phyloP scores from a whole-genome alignment of 1,139 yeast species.

The Fermentozyma sake region DNA sequence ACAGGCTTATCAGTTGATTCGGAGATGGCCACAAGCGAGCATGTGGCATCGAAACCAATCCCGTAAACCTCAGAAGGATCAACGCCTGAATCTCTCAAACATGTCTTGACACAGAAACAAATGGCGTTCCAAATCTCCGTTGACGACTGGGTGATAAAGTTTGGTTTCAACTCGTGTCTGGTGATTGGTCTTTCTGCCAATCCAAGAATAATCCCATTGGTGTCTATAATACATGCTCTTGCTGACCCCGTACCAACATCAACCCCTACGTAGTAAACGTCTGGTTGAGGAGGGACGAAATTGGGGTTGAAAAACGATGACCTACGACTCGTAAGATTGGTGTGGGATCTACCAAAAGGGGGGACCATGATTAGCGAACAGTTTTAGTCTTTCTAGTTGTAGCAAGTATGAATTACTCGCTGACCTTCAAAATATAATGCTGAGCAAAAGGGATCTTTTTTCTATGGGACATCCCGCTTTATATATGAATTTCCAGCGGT shows the following conservation, averaged over 20 bases:
- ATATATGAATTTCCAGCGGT: too few species aligned
- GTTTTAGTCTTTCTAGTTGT: too few species aligned
- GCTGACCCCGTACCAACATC: conserved; percentile 99
- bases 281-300: conserved; percentile 42
- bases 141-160: conserved; percentile 76
- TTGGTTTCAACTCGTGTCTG: conserved; percentile 69
- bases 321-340: conserved; percentile 37
- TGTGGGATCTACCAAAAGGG: conserved; percentile 23
- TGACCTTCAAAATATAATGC: too few species aligned
- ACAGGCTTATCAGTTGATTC: conserved; percentile 66
- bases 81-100: conserved; percentile 69
- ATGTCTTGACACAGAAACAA: conserved; percentile 73
- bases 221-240: conserved; percentile 86
- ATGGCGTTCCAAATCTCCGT: conserved; percentile 92
- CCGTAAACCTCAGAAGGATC: conserved; percentile 69
- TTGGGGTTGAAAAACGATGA: conserved; percentile 37
- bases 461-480: too few species aligned
- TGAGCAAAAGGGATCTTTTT: too few species aligned
- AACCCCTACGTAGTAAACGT: conserved; percentile 77
- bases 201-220: conserved; percentile 76
- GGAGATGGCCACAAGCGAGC: conserved; percentile 81
- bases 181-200: conserved; percentile 75
- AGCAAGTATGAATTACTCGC: too few species aligned
- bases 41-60: conserved; percentile 95
- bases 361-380: too few species aligned